Conservation (phyloP, 2,329 filamentous ascomycete species). For the Colletotrichum camelliae region DNA sequence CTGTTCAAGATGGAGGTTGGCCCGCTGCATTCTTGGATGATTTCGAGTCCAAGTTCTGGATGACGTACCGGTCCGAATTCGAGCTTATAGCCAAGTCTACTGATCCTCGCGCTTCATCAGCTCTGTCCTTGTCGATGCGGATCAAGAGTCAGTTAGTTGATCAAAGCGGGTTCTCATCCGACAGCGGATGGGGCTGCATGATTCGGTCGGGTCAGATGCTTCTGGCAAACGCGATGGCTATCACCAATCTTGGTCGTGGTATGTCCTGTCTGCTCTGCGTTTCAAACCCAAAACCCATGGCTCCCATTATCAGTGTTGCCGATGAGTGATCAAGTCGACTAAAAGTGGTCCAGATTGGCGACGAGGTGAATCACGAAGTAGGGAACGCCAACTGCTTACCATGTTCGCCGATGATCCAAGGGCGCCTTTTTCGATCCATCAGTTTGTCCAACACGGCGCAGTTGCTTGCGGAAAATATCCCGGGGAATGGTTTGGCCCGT, state of each 20-base stretch:
- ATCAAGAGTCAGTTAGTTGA: conserved; percentile 82
- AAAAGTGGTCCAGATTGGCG: conserved; percentile 70
- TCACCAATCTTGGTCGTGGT: conserved; percentile 81
- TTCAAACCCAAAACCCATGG: background rate
- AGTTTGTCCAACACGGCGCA: conserved; percentile 89
- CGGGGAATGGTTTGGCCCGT: conserved; percentile 99
- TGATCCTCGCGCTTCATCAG: conserved; percentile 72
- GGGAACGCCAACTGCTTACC: conserved; percentile 75
- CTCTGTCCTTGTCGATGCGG: conserved; percentile 84
- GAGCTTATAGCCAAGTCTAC: conserved; percentile 78
- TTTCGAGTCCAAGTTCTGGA: conserved; percentile 92
- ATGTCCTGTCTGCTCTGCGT: conserved; percentile 23
- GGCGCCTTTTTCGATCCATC: conserved; percentile 93
- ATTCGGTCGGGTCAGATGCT: conserved; percentile 95
- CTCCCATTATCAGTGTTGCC: background rate
- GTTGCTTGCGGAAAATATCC: conserved; percentile 90
- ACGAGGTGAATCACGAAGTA: conserved; percentile 57
- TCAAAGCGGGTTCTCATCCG: conserved; percentile 83
- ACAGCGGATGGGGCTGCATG: conserved; percentile 99
- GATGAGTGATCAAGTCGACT: background rate
- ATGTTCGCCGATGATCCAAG: conserved; percentile 86
- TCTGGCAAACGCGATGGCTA: conserved; percentile 81
- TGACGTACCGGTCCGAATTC: conserved; percentile 94
- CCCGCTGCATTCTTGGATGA: conserved; percentile 86
- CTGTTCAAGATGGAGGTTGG: conserved; percentile 67